A percentile compares a stretch with the other conserved stretches of the same genome.
phyloP scores from a whole-genome alignment of 129 eudicot genomes.

The Chrysanthemum seticuspe region DNA sequence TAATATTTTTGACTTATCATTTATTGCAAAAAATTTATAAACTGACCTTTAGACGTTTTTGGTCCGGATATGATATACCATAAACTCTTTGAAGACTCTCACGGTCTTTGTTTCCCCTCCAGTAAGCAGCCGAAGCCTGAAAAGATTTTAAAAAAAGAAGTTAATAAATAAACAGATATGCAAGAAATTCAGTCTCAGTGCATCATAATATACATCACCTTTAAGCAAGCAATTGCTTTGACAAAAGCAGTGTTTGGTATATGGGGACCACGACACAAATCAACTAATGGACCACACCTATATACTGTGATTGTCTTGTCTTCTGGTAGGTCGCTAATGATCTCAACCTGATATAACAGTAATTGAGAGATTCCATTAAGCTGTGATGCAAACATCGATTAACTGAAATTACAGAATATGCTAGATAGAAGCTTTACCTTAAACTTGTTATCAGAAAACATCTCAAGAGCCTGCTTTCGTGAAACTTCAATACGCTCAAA shows the following conservation, averaged over 20 bases:
- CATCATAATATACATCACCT: slow-evolving; percentile 42
- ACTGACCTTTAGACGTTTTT: slow-evolving; percentile 71
- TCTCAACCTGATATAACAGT: slow-evolving; percentile 65
- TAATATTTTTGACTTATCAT: no score
- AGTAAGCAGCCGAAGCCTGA: slow-evolving; percentile 97
- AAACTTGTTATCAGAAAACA: slow-evolving; percentile 85
- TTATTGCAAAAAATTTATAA: no score
- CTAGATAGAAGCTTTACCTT: slow-evolving; percentile 48
- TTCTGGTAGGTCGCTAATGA: slow-evolving; percentile 81
- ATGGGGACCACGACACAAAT: slow-evolving; percentile 97
- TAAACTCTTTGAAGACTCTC: slow-evolving; percentile 98
- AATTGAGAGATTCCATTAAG: slow-evolving; percentile 7
- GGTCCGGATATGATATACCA: slow-evolving; percentile 93
- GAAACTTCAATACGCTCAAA: slow-evolving; percentile 30
- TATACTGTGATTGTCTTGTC: slow-evolving; percentile 93
- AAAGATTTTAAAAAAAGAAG: neutral
- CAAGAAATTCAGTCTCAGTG: slow-evolving; percentile 9
- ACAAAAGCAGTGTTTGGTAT: slow-evolving; percentile 93
- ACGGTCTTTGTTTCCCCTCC: slow-evolving; percentile 92
- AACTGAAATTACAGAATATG: neutral
- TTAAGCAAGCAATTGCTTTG: slow-evolving; percentile 80
- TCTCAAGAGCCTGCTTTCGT: slow-evolving; percentile 84
- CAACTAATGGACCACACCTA: slow-evolving; percentile 96
- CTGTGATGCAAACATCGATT: slow-evolving; percentile 1
- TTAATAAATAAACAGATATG: slow-evolving; percentile 9